Evolutionary conservation across 805 yeast species (phyloP).

Genomic region (Barnettozyma populi): DNA sequence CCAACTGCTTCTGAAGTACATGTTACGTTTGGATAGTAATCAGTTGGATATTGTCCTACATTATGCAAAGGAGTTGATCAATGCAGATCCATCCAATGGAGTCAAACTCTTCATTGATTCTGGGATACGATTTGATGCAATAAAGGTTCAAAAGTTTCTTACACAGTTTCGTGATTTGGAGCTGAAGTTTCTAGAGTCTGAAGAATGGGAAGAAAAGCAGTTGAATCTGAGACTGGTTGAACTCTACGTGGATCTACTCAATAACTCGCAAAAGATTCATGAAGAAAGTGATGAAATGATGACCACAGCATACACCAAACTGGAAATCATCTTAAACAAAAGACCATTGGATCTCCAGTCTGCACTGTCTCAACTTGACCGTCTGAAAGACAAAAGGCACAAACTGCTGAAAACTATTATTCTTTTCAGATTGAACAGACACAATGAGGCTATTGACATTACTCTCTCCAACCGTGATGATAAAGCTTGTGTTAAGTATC

Average conservation of each 20-base stretch:
- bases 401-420: slow-evolving; percentile 44
- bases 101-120: slow-evolving; percentile 57
- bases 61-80: slow-evolving; percentile 32
- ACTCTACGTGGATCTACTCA: slow-evolving; percentile 35
- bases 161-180: slow-evolving; percentile 32
- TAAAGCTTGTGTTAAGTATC: slow-evolving; percentile 54
- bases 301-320: slow-evolving; percentile 26
- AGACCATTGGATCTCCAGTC: slow-evolving; percentile 9
- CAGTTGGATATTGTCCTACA: slow-evolving; percentile 51
- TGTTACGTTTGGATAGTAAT: slow-evolving; percentile 47
- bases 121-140: slow-evolving; percentile 39
- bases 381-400: background rate
- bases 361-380: background rate
- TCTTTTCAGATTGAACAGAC: slow-evolving; percentile 52
- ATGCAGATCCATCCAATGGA: slow-evolving; percentile 31
- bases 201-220: slow-evolving; percentile 25
- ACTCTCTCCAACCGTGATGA: slow-evolving; percentile 53
- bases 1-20: slow-evolving; percentile 38
- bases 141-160: slow-evolving; percentile 47
- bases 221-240: slow-evolving; percentile 42
- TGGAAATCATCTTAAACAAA: slow-evolving; percentile 29
- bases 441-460: slow-evolving; percentile 57
- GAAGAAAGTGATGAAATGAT: background rate
- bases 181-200: slow-evolving; percentile 47
- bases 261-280: slow-evolving; percentile 2